Evolutionary conservation across 306 rosid genomes (phyloP).

Genomic region (Quercus glauca): DNA sequence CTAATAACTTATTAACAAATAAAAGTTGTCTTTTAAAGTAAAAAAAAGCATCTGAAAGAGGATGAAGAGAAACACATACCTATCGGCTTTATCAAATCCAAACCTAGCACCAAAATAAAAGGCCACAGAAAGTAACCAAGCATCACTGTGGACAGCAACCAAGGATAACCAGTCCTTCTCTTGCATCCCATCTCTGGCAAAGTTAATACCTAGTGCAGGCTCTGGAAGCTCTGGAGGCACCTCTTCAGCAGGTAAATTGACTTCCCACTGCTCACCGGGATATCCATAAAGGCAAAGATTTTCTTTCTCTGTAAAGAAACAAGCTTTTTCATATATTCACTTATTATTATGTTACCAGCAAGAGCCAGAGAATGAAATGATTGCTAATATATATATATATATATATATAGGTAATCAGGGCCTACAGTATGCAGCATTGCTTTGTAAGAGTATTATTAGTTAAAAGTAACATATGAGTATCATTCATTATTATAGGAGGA

Average conservation of each 20-base stretch:
- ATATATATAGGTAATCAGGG: not conserved
- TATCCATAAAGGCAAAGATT: conserved; percentile 79
- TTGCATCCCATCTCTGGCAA: conserved; percentile 62
- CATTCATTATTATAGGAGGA: not conserved
- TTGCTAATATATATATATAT: not conserved
- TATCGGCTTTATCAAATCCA: conserved; percentile 63
- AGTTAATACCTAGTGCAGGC: conserved; percentile 75
- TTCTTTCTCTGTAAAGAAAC: conserved; percentile 51
- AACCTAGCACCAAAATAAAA: conserved; percentile 62
- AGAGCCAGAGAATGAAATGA: not conserved
- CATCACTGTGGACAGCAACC: conserved; percentile 77
- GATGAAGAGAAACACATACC: conserved; percentile 35
- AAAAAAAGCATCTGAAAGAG: not conserved
- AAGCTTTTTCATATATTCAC: not conserved
- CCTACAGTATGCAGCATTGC: not conserved
- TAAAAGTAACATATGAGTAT: not conserved
- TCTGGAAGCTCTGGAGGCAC: conserved; percentile 79
- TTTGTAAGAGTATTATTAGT: not conserved
- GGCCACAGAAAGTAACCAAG: conserved; percentile 69
- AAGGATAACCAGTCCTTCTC: conserved; percentile 66
- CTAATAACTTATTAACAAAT: not conserved
- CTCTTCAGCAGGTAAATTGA: conserved; percentile 62
- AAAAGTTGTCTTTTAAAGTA: not conserved
- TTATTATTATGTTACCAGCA: not conserved
- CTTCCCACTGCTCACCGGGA: conserved; percentile 74